A percentile compares a stretch with the other conserved stretches of the same genome.
These are phyloP conservation scores for Alternaria sp. DNA, from an alignment of 2,329 filamentous ascomycete species.

Conservation along the genomic window DNA sequence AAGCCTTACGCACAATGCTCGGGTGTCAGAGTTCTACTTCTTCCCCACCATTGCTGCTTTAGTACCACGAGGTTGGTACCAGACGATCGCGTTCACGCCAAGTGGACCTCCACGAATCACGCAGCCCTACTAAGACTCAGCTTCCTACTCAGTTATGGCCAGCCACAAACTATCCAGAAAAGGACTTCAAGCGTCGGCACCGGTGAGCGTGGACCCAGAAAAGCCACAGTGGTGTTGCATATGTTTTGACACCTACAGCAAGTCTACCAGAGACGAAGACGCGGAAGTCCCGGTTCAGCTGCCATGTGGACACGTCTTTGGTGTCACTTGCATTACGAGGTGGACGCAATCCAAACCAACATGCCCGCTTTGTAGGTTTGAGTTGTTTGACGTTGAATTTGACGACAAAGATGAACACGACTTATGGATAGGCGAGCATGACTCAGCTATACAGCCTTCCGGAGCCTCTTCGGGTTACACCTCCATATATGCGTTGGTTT, in stretches of 20 bases:
- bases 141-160: slow-evolving; percentile 10
- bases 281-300: slow-evolving; percentile 24
- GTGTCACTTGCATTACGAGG: slow-evolving; percentile 21
- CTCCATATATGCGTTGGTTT: neutral
- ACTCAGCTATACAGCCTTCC: slow-evolving; percentile 9
- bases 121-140: slow-evolving; percentile 2
- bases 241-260: slow-evolving; percentile 23
- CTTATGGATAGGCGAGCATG: slow-evolving; percentile 5
- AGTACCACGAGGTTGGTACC: slow-evolving; percentile 10
- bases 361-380: slow-evolving; percentile 27
- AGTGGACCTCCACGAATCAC: slow-evolving; percentile 4
- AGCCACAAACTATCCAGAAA: slow-evolving; percentile 5
- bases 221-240: slow-evolving; percentile 22
- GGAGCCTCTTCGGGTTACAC: neutral
- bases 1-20: slow-evolving; percentile 1
- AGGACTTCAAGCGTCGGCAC: slow-evolving; percentile 4
- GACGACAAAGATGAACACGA: neutral
- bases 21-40: slow-evolving; percentile 8
- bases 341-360: slow-evolving; percentile 23
- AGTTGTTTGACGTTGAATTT: slow-evolving; percentile 3
- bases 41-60: slow-evolving; percentile 9
- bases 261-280: slow-evolving; percentile 5
- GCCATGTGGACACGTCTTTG: slow-evolving; percentile 28
- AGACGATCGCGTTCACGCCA: slow-evolving; percentile 12
- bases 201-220: slow-evolving; percentile 13